These are phyloP conservation scores for Cordyceps javanica DNA, from an alignment of 2,329 filamentous ascomycete species.

Conservation along the genomic window DNA sequence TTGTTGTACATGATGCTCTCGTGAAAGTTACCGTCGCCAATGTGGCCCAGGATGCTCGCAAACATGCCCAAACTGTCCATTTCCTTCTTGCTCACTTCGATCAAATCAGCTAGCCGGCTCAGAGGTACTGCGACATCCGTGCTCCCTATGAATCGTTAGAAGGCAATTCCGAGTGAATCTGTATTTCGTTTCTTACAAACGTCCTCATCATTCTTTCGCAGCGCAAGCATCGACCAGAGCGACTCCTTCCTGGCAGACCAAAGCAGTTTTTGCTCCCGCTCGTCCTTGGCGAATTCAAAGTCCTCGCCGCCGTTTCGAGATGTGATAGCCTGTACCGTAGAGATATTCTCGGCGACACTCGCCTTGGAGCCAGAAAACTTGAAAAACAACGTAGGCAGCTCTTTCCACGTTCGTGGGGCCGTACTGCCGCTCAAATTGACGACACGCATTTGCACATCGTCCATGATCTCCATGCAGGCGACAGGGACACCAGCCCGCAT, in stretches of 20 bases:
- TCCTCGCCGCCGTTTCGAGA: conserved; percentile 55
- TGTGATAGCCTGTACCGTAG: conserved; percentile 61
- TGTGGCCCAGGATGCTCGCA: conserved; percentile 80
- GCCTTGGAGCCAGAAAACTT: conserved; percentile 77
- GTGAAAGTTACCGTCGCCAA: conserved; percentile 94
- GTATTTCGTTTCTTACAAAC: conserved; percentile 32
- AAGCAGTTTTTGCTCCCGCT: conserved; percentile 64
- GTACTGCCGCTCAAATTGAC: conserved; percentile 71
- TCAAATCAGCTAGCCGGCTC: conserved; percentile 64
- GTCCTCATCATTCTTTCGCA: conserved; percentile 59
- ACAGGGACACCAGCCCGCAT: conserved; percentile 69
- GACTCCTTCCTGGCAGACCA: conserved; percentile 80
- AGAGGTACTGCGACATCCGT: conserved; percentile 83
- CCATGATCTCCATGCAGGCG: conserved; percentile 79
- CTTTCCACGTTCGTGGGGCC: conserved; percentile 63
- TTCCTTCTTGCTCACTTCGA: conserved; percentile 81
- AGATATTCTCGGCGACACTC: conserved; percentile 73
- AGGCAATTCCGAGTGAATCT: not conserved
- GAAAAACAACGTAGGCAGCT: conserved; percentile 74
- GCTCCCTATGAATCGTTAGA: conserved; percentile 45
- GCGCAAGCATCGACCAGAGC: conserved; percentile 74
- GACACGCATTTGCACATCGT: conserved; percentile 80
- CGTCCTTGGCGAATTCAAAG: conserved; percentile 72
- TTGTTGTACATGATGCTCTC: conserved; percentile 85
- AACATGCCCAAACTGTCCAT: conserved; percentile 82